Base-by-base conservation (phyloP, 306 rosid genomes). In the Hylodesmum podocarpum region DNA sequence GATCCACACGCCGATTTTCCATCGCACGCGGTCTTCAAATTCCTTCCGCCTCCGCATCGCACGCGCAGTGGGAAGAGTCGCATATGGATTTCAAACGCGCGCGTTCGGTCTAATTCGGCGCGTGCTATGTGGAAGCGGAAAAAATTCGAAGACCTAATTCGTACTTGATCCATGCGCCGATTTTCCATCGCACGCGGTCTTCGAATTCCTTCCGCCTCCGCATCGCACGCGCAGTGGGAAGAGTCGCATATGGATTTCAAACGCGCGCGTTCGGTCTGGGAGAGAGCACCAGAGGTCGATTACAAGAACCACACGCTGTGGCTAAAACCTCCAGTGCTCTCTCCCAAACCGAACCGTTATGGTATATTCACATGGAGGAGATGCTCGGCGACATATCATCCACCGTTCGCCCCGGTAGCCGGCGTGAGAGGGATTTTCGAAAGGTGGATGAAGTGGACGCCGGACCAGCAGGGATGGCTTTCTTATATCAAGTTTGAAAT, bases 321-420 rank as follows among this genome's bases (percentile, higher is more conserved):
- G 97, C 92, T 94, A 36, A 90, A 94, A 97, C 97, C 0, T 96
- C 91, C 1, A 77, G 91, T 87, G 0, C 93, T 87, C 8, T 80
- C 91, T 43, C 98, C 98, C 79, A 97, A 54, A 89, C 86, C 10
- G 97, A 94, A 58, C 98, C 90, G 83, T 53, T 94, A 9, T 91
- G 97, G 85, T 94, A 94, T 71, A 90, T 94, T 25, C 98, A 91
- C 81, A 94, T 91, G 98, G 98, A 94, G 80, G 96, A 94, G 85
- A 81, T 90, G 82, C 84, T 91, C 2, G 91, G 94, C 44, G 88
- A 91, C 63, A n/a, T n/a, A n/a, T n/a, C n/a, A n/a, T n/a, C n/a
- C n/a, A n/a, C n/a, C n/a, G n/a, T n/a, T n/a, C n/a, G n/a, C n/a
- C n/a, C n/a, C n/a, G n/a, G 92, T 90, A 1, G 95, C 96, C 8